Evolutionary conservation across 495 filamentous ascomycete species (phyloP).

Genomic region (Hypoxylon lienhwacheense): DNA sequence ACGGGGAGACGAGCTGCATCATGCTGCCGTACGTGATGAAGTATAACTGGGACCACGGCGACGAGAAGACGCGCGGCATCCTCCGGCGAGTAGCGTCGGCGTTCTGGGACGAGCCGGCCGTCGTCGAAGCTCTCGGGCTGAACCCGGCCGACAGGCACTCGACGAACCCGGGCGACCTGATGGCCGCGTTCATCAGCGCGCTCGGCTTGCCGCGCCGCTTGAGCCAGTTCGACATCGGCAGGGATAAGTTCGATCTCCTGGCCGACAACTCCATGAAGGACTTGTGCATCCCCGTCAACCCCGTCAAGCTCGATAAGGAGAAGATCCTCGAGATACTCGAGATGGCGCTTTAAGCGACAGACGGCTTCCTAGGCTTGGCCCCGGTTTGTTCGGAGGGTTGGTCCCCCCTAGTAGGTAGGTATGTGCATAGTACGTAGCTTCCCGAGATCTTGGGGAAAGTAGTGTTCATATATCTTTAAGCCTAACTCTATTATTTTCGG

Average conservation of each 20-base stretch:
- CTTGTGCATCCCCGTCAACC: conserved; percentile 43
- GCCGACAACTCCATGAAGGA: conserved; percentile 42
- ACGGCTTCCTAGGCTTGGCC: background rate
- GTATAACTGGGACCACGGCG: conserved; percentile 52
- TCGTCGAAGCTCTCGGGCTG: conserved; percentile 47
- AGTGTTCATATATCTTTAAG: too few relatives aligned
- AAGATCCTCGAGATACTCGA: conserved; percentile 43
- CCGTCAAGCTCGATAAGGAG: conserved; percentile 39
- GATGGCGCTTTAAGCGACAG: conserved; percentile 27
- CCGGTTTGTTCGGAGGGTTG: too few relatives aligned
- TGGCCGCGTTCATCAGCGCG: conserved; percentile 37
- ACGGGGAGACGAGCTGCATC: conserved; percentile 69
- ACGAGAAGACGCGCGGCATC: conserved; percentile 45
- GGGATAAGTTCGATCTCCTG: conserved; percentile 39
- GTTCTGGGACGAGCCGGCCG: conserved; percentile 51
- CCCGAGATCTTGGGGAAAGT: too few relatives aligned
- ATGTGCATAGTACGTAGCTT: too few relatives aligned
- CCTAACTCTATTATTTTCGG: too few relatives aligned
- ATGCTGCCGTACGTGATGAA: conserved; percentile 63
- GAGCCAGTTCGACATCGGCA: conserved; percentile 40
- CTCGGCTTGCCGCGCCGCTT: conserved; percentile 40
- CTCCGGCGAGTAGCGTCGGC: conserved; percentile 53
- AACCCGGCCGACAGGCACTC: conserved; percentile 41
- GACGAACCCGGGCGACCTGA: conserved; percentile 38
- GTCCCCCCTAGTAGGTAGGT: too few relatives aligned